Percentiles rank a stretch among this genome's conserved stretches.
Conservation (phyloP, 352 stramenopile species). For the Phytopythium vexans region DNA sequence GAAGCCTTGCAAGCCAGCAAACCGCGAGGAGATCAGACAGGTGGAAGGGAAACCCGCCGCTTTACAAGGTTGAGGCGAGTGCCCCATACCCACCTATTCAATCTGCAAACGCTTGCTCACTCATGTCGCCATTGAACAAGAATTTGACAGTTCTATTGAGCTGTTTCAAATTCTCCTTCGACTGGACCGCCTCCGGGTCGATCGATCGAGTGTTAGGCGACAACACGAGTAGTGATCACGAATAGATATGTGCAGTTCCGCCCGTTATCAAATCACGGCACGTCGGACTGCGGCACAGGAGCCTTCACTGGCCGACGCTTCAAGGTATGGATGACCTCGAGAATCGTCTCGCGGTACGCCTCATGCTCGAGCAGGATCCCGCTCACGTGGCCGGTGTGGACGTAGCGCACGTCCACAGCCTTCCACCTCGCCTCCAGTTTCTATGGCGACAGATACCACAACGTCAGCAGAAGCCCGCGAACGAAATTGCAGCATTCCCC, state of each 20-base stretch:
- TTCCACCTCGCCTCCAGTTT: conserved; percentile 56
- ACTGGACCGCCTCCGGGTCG: too few relatives aligned
- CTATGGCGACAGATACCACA: conserved; percentile 11
- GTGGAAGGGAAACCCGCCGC: too few relatives aligned
- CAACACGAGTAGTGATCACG: not conserved
- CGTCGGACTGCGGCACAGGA: not conserved
- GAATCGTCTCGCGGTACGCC: conserved; percentile 64
- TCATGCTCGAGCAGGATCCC: conserved; percentile 74
- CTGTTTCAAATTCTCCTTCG: too few relatives aligned
- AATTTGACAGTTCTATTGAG: too few relatives aligned
- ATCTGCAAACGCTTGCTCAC: too few relatives aligned
- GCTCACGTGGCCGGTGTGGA: conserved; percentile 77
- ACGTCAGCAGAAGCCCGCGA: not conserved
- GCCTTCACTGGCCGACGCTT: not conserved
- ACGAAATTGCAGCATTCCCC: not conserved
- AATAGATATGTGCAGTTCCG: not conserved
- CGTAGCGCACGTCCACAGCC: conserved; percentile 47
- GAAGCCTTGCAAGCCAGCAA: too few relatives aligned
- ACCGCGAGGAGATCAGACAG: too few relatives aligned
- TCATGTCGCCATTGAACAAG: too few relatives aligned
- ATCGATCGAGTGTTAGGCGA: not conserved
- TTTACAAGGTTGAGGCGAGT: too few relatives aligned
- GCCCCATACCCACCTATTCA: too few relatives aligned
- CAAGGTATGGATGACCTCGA: conserved; percentile 39
- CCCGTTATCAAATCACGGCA: not conserved